phyloP scores from a whole-genome alignment of 2,329 filamentous ascomycete species.

The Madurella fahalii region DNA sequence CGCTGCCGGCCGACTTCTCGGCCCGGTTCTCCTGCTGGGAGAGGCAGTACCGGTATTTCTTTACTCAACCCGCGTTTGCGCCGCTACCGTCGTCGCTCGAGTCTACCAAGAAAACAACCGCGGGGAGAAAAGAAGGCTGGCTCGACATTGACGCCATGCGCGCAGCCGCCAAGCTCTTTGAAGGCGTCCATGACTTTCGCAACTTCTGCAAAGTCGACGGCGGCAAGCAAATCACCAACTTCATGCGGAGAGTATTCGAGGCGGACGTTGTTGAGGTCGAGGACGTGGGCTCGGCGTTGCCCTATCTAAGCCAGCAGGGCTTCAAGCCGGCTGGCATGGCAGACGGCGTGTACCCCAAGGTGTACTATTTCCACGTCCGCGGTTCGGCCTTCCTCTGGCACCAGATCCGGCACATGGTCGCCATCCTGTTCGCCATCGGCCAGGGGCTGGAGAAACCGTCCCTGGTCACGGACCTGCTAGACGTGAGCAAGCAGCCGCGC shows the following conservation, averaged over 20 bases:
- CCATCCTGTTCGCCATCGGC: constrained; percentile 84
- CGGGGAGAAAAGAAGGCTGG: constrained; percentile 56
- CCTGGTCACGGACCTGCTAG: constrained; percentile 70
- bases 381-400: constrained; percentile 97
- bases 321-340: constrained; percentile 36
- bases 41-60: constrained; percentile 92
- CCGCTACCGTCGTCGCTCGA: constrained; percentile 58
- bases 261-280: constrained; percentile 71
- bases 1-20: constrained; percentile 73
- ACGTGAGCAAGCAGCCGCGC: constrained; percentile 65
- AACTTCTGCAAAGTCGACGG: constrained; percentile 96
- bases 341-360: constrained; percentile 47
- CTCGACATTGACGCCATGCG: constrained; percentile 86
- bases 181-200: constrained; percentile 87
- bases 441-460: constrained; percentile 78
- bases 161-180: constrained; percentile 70
- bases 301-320: constrained; percentile 48
- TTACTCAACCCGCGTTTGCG: constrained; percentile 85
- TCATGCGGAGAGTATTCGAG: constrained; percentile 72
- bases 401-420: constrained; percentile 93
- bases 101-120: background rate
- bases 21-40: constrained; percentile 91
- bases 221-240: constrained; percentile 84
- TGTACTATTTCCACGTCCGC: constrained; percentile 85
- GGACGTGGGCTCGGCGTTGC: constrained; percentile 49